Percentiles rank a stretch among this genome's conserved stretches.
Evolutionary conservation across 768 basidiomycete species (phyloP).

Genomic region (Phaeolepiota aurea): DNA sequence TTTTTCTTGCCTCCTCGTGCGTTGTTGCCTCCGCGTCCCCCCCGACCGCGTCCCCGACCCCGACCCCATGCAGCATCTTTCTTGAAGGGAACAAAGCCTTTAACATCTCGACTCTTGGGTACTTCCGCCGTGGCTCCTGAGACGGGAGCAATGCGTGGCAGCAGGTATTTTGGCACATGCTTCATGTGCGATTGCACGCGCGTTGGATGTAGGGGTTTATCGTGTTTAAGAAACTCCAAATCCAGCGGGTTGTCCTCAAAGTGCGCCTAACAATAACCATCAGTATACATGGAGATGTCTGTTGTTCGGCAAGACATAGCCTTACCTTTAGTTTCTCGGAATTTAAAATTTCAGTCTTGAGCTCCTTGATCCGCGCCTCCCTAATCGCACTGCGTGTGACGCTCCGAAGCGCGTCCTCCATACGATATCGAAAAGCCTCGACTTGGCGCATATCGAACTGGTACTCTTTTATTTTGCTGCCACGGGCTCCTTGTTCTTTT

Average conservation of each 20-base stretch:
- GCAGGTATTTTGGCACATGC: slow-evolving; percentile 86
- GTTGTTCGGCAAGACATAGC: neutral
- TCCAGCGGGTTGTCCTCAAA: slow-evolving; percentile 97
- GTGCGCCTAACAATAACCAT: slow-evolving; percentile 65
- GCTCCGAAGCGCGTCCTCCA: slow-evolving; percentile 90
- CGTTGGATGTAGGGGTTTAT: slow-evolving; percentile 87
- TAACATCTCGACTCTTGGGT: slow-evolving; percentile 21
- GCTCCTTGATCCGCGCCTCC: slow-evolving; percentile 89
- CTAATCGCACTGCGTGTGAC: slow-evolving; percentile 82
- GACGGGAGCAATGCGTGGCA: slow-evolving; percentile 73
- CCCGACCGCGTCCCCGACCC: slow-evolving; percentile 46
- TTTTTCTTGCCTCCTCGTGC: slow-evolving; percentile 62
- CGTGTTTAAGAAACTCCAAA: slow-evolving; percentile 86
- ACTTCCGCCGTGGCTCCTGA: slow-evolving; percentile 24
- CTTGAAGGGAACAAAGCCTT: slow-evolving; percentile 68
- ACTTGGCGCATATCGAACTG: slow-evolving; percentile 93
- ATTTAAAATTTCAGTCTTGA: slow-evolving; percentile 89
- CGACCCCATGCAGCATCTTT: slow-evolving; percentile 45
- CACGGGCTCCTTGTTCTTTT: slow-evolving; percentile 56
- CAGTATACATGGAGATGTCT: slow-evolving; percentile 2
- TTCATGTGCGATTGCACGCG: slow-evolving; percentile 93
- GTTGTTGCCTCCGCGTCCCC: slow-evolving; percentile 46
- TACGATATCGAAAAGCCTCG: slow-evolving; percentile 94
- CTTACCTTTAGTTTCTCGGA: slow-evolving; percentile 93
- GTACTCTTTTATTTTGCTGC: slow-evolving; percentile 75